Base-by-base conservation (phyloP, 306 rosid species). In the Prunus mira region DNA sequence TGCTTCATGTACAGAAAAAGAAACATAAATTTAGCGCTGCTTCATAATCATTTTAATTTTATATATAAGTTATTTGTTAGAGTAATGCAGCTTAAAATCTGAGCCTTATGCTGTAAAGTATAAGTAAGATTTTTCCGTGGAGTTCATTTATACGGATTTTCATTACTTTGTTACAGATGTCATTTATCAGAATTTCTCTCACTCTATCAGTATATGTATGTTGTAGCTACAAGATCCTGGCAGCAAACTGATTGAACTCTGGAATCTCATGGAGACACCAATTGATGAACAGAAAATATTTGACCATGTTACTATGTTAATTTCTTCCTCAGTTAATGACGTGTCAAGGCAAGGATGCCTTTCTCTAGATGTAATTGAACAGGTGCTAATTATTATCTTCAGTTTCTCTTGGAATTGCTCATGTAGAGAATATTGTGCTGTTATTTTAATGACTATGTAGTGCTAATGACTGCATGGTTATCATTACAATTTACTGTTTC, bases 231-330 rank as follows among this genome's bases (percentile, higher is more conserved):
- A 90, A 90, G 91, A 71, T 68, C 89, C 86, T 84, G 86, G 87
- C 73, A 80, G 79, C 62, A 78, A 63, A 60, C 76, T 91, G 79
- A 67, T 82, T 60, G 93, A 85, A 41, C 82, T 94, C 34, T 94
- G 97, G 98, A 85, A 90, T 81, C 96, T 94, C 68, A 90, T 90
- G 87, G 98, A 92, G 79, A 78, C 80, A n/a, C 91, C 91, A 11
- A 17, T 54, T 76, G 89, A 82, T 57, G 95, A 94, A 72, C 87
- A 70, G 79, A 89, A 80, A 65, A 77, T 69, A 78, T 91, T 91
- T 80, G 89, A 80, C 72, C 93, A 90, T 79, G 85, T 86, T 51
- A 85, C 81, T 12, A 72, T 90, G 66, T 77, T 87, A 80, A 81
- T 87, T 68, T 80, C 97, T 69, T 89, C 83, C 69, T 86, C 91